Base-by-base conservation (phyloP, 2,329 filamentous ascomycete species). In the Xylariaceae sp. region DNA sequence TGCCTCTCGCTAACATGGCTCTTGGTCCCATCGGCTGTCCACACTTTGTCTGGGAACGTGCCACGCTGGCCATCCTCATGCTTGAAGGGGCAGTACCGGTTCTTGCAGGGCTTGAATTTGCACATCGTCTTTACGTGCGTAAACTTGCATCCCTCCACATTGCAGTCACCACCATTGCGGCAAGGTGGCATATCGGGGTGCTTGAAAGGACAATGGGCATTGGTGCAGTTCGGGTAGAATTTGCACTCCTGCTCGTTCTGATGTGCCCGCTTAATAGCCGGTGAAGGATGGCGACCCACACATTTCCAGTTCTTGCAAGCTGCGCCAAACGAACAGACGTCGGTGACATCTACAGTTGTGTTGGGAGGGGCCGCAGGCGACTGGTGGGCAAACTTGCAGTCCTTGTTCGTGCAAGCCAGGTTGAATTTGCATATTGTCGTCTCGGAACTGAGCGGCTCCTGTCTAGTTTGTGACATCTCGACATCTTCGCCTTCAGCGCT, bases 291-390 rank as follows among this genome's bases (percentile, higher is more conserved):
- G 57, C 92, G 90, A 26, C 85, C 93, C 7, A 90, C 90, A 71
- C 95, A 99, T 78, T 98, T 98, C 69, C 86, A 84, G 80, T 98
- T 99, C 78, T 95, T 96, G 85, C 95, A 99, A 7, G 92, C 92
- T 2, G 87, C 92, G 17, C 92, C 94, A 67, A 90, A 98, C 16
- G 84, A 84, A 78, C 95, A 99, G 16, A 83, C 81, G 68, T 96
- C 92, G 56, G 82, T 85, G 65, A 93, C 82, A 73, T 98, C 95
- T 56, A 98, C 81, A 0, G 87, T 82, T 2, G 84, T 85, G 24
- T 89, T 90, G 2, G 89, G 88, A 3, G 91, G 89, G 28, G 94
- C 93, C 2, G 90, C 92, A 2, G 95, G 92, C 14, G 93, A 96
- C 76, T 97, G 94, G 70, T 99, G 95, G 16, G 92, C 95, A 73